phyloP scores from a whole-genome alignment of 345 rosid genomes.

The Eucalyptus shirleyi region DNA sequence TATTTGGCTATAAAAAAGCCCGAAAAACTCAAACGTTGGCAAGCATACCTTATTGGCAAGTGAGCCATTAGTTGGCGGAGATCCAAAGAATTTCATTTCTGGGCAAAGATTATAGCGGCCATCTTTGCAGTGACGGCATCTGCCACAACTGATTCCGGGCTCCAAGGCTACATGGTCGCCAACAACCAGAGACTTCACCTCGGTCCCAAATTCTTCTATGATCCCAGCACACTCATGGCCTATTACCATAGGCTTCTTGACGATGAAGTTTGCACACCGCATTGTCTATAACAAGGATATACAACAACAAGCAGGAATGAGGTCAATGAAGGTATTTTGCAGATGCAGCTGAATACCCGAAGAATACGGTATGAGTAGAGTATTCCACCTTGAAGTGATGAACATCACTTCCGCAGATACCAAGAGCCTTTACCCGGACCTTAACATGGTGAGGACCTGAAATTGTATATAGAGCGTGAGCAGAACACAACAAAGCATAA shows the following conservation, averaged over 20 bases:
- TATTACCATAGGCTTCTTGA: constrained; percentile 93
- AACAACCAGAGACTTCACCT: constrained; percentile 47
- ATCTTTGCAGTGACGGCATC: constrained; percentile 54
- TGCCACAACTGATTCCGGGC: constrained; percentile 84
- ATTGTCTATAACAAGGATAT: constrained; percentile 27
- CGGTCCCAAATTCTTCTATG: constrained; percentile 71
- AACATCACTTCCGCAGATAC: constrained; percentile 63
- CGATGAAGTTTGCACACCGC: constrained; percentile 69
- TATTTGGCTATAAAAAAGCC: background rate
- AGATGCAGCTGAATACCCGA: fast-evolving
- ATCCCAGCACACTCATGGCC: constrained; percentile 97
- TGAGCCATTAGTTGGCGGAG: constrained; percentile 88
- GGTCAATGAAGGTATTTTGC: no score
- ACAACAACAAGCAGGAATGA: background rate
- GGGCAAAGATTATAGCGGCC: constrained; percentile 90
- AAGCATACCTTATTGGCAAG: constrained; percentile 61
- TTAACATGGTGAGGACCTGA: constrained; percentile 42
- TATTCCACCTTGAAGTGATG: constrained; percentile 44
- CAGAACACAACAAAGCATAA: background rate
- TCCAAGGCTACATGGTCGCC: constrained; percentile 90
- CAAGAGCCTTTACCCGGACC: constrained; percentile 46
- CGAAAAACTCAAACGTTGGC: background rate
- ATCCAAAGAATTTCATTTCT: constrained; percentile 87
- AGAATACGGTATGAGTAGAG: background rate
- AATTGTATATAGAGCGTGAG: background rate